These are phyloP conservation scores for Pythium grandisporangium DNA, from an alignment of 352 stramenopile species.

Conservation along the genomic window DNA sequence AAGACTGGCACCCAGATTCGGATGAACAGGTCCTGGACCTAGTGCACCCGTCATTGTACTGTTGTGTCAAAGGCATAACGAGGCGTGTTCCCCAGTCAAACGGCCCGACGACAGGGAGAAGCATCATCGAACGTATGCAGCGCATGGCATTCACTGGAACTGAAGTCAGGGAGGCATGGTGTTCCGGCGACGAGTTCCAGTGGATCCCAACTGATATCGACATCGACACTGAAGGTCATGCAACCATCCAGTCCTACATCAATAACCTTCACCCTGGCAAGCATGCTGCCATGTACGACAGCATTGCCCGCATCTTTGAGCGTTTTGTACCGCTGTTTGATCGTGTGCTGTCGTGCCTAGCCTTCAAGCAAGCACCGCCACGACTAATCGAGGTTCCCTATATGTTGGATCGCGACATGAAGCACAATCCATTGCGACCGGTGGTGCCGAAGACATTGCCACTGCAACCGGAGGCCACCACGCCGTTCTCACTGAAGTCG, in stretches of 20 bases:
- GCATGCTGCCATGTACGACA: slow-evolving; percentile 17
- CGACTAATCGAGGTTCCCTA: no score
- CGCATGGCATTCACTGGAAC: slow-evolving; percentile 12
- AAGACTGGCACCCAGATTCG: slow-evolving; percentile 48
- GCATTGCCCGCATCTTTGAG: slow-evolving; percentile 18
- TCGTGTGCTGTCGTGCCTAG: no score
- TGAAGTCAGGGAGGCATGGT: slow-evolving; percentile 6
- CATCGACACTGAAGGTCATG: slow-evolving; percentile 8
- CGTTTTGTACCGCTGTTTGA: slow-evolving; percentile 34
- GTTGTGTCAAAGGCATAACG: slow-evolving; percentile 31
- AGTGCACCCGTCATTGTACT: slow-evolving; percentile 54
- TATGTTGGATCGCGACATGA: no score
- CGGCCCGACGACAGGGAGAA: neutral
- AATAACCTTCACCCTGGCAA: slow-evolving; percentile 36
- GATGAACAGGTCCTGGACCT: slow-evolving; percentile 40
- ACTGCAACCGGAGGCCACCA: neutral
- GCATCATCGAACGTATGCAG: slow-evolving; percentile 20
- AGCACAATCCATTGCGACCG: neutral
- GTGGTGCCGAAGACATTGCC: neutral
- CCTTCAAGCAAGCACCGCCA: no score
- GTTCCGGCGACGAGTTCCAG: no score
- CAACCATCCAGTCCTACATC: slow-evolving; percentile 30
- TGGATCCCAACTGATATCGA: slow-evolving; percentile 32
- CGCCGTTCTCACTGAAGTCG: slow-evolving; percentile 3
- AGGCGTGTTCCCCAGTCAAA: neutral